These are phyloP conservation scores for Massariosphaeria phaeospora DNA, from an alignment of 495 filamentous ascomycete species.

Conservation along the genomic window DNA sequence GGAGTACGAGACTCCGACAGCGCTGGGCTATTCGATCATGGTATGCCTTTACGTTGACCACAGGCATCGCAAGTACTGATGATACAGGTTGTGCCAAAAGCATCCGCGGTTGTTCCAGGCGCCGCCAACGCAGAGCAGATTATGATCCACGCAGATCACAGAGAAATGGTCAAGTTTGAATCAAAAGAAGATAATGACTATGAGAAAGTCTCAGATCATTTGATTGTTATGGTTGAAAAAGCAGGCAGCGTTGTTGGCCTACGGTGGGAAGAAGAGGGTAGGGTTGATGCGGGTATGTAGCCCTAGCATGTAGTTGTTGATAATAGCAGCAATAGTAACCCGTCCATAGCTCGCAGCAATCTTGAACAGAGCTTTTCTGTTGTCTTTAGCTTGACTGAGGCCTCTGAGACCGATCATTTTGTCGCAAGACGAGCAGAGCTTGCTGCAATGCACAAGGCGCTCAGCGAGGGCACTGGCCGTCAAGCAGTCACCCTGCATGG, in stretches of 20 bases:
- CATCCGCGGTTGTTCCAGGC: constrained; percentile 39
- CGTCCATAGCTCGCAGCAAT: constrained; percentile 17
- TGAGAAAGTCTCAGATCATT: constrained; percentile 32
- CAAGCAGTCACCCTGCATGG: constrained; percentile 32
- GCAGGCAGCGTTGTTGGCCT: constrained; percentile 8
- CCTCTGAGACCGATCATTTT: constrained; percentile 11
- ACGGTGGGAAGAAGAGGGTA: constrained; percentile 21
- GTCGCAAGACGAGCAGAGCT: constrained; percentile 31
- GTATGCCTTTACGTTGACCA: constrained; percentile 18
- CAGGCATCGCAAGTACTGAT: constrained; percentile 8
- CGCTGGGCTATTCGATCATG: constrained; percentile 30
- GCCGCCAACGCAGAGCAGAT: constrained; percentile 38
- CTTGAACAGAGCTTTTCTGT: constrained; percentile 19
- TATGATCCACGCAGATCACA: constrained; percentile 40
- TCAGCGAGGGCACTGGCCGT: constrained; percentile 29
- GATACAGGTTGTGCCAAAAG: constrained; percentile 38
- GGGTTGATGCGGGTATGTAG: constrained; percentile 27
- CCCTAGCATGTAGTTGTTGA: neutral
- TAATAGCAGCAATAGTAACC: neutral
- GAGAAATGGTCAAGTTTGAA: constrained; percentile 41
- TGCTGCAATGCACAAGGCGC: constrained; percentile 28
- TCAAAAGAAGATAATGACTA: constrained; percentile 33
- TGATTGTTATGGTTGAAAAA: constrained; percentile 30
- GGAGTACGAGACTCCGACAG: constrained; percentile 28
- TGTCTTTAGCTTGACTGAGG: constrained; percentile 5